Evolutionary conservation across 2,329 filamentous ascomycete species (phyloP).

Genomic region (Xylariaceae sp.): DNA sequence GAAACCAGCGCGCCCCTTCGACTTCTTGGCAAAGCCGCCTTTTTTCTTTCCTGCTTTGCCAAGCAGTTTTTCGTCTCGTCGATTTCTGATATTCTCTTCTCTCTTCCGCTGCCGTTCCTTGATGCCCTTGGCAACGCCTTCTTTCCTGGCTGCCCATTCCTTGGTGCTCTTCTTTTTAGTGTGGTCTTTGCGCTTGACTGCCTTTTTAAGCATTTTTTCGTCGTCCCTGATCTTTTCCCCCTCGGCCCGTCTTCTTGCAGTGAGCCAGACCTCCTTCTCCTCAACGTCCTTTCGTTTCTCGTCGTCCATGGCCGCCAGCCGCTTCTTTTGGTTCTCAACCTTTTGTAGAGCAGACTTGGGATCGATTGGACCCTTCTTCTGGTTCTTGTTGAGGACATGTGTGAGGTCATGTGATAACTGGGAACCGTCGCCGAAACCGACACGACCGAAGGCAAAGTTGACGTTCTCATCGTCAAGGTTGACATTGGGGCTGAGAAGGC

Average conservation of each 20-base stretch:
- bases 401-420: constrained; percentile 70
- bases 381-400: constrained; percentile 61
- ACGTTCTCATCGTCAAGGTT: constrained; percentile 49
- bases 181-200: constrained; percentile 87
- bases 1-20: constrained; percentile 58
- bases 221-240: constrained; percentile 89
- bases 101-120: constrained; percentile 80
- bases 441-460: constrained; percentile 84
- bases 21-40: constrained; percentile 37
- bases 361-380: constrained; percentile 81
- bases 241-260: constrained; percentile 81
- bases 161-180: constrained; percentile 88
- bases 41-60: constrained; percentile 59
- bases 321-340: constrained; percentile 78
- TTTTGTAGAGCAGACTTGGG: constrained; percentile 81
- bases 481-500: constrained; percentile 55
- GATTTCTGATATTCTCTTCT: constrained; percentile 73
- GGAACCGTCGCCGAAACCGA: constrained; percentile 87
- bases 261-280: constrained; percentile 93
- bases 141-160: constrained; percentile 75
- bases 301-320: constrained; percentile 71
- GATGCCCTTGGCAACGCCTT: constrained; percentile 71
- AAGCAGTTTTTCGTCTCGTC: constrained; percentile 67
- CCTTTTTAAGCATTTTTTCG: constrained; percentile 84
- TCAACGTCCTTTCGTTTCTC: constrained; percentile 82